A percentile compares a stretch with the other conserved stretches of the same genome.
phyloP scores from a whole-genome alignment of 2,329 filamentous ascomycete genomes.

The Fusarium sp. region DNA sequence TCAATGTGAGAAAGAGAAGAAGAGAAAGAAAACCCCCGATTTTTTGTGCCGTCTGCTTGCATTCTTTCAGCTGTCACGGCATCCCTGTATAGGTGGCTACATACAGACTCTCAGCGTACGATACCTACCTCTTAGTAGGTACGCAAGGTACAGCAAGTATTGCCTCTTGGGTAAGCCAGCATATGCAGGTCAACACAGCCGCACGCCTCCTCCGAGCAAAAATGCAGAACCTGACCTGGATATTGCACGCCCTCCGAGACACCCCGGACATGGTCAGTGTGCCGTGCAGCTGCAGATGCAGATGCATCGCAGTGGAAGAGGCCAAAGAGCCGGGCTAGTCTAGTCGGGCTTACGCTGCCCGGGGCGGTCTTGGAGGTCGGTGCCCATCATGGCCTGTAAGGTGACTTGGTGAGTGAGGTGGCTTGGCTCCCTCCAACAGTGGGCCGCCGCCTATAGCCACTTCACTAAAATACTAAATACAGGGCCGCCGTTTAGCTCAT shows the following conservation, averaged over 20 bases:
- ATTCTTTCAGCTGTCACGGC: slow-evolving; percentile 16
- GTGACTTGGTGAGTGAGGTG: slow-evolving; percentile 11
- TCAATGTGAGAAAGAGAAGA: neutral
- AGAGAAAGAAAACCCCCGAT: too few relatives aligned
- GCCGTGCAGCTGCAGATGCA: slow-evolving; percentile 33
- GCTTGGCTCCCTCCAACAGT: slow-evolving; percentile 39
- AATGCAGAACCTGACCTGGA: neutral
- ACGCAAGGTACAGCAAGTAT: slow-evolving; percentile 7
- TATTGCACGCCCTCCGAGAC: slow-evolving; percentile 22
- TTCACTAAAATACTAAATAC: slow-evolving; percentile 31
- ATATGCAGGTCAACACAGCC: slow-evolving; percentile 38
- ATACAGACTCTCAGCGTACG: neutral
- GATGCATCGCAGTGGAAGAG: slow-evolving; percentile 25
- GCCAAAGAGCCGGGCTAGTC: neutral
- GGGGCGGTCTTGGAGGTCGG: neutral
- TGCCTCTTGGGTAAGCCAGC: slow-evolving; percentile 32
- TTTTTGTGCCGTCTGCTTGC: slow-evolving; percentile 9
- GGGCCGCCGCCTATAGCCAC: slow-evolving; percentile 27
- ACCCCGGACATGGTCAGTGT: slow-evolving; percentile 34
- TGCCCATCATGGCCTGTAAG: neutral
- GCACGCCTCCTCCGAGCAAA: slow-evolving; percentile 36
- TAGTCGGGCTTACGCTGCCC: neutral
- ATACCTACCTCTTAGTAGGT: too few relatives aligned
- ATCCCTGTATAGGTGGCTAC: neutral
- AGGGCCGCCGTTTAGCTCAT: slow-evolving; percentile 31